These are phyloP conservation scores for Penstemon davidsonii DNA, from an alignment of 257 asterid species.

Conservation along the genomic window DNA sequence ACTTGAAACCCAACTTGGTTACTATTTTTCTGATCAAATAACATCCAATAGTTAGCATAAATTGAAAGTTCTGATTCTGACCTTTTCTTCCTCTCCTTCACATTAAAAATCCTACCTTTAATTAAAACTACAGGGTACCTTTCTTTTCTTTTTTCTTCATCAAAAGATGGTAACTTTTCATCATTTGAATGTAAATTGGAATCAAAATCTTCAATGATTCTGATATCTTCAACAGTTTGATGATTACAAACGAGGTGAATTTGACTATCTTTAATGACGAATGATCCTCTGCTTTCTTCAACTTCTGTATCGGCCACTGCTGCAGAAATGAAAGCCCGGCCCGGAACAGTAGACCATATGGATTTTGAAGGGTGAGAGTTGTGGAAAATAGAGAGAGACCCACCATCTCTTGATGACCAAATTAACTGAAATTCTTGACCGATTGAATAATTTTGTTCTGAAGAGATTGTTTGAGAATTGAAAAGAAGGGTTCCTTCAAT, in stretches of 20 bases:
- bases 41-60: conserved; percentile 70
- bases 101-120: conserved; percentile 57
- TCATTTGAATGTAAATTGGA: conserved; percentile 12
- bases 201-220: conserved; percentile 39
- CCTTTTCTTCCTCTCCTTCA: conserved; percentile 36
- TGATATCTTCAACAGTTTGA: conserved; percentile 69
- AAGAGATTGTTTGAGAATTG: conserved; percentile 45
- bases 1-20: conserved; percentile 75
- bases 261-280: conserved; percentile 57
- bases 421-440: conserved; percentile 68
- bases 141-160: conserved; percentile 8
- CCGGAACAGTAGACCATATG: conserved; percentile 76
- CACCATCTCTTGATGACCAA: conserved; percentile 71
- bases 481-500: conserved; percentile 47
- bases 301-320: conserved; percentile 82
- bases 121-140: conserved; percentile 48
- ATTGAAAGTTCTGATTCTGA: conserved; percentile 11
- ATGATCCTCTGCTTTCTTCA: conserved; percentile 93
- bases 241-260: conserved; percentile 64
- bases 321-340: conserved; percentile 82
- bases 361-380: conserved; percentile 56
- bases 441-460: conserved; percentile 42
- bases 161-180: conserved; percentile 29
- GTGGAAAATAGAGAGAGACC: conserved; percentile 60
- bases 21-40: conserved; percentile 67